Evolutionary conservation across 108 stramenopile species (phyloP), one percentile per base, ranked within the genome.

Genomic region (Skeletonema marinoi): DNA sequence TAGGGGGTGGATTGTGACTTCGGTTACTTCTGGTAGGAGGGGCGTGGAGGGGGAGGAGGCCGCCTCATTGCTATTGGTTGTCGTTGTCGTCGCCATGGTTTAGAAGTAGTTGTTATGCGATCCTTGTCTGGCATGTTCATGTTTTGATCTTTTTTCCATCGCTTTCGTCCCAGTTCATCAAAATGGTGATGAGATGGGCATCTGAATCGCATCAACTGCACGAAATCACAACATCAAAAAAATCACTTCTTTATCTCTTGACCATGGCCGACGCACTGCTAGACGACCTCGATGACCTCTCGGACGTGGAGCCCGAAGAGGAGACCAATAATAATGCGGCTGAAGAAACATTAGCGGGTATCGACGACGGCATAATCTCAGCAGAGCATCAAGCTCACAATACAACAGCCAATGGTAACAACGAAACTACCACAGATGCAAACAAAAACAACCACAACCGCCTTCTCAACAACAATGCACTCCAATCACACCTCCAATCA

Each of bases 1-100:
- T 29, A 99, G 84, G 3, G 98, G 98, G 87, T 99, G 98, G 68
- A 98, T 91, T 14, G 95, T 93, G 30, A 98, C 97, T 63, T 93
- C 83, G 41, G 72, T 33, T 31, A 75, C 66, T 13, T 75, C 74
- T 50, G 65, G 0, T 25, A 25, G 72, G 6, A 11, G 13, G 30
- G 59, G 17, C 3, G 38, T 5, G 14, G 59, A 46, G 25, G 66
- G 17, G 4, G 66, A 48, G 42, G 19, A 1, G 6, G 17, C 19
- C 19, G 50, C 2, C 3, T 51, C 50, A 21, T 51, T 51, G 41
- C 50, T 51, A 7, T 17, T 51, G 50, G 50, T 14, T 19, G 12
- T 51, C 2, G n/a, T 51, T 51, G 17, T 51, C 50, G 17, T 51
- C 50, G 50, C 50, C 50, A 51, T 51, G 50, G 50, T 51, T 51